Percentiles rank a stretch among this genome's conserved stretches.
Evolutionary conservation across 2,329 filamentous ascomycete species (phyloP).

Genomic region (Scopulariopsis brevicaulis): DNA sequence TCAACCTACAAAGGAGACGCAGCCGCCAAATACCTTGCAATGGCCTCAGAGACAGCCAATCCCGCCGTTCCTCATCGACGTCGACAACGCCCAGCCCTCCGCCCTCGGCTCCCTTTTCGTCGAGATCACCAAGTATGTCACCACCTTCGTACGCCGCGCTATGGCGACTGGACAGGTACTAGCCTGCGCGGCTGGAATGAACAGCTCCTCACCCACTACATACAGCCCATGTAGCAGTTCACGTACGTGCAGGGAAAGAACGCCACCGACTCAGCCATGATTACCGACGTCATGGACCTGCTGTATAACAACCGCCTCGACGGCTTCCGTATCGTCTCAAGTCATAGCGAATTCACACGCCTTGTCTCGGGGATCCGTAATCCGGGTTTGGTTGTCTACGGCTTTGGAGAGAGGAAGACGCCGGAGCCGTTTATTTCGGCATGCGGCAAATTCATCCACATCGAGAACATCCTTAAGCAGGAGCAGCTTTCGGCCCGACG

Average conservation of each 20-base stretch:
- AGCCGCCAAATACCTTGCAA: neutral
- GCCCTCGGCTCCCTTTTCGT: slow-evolving; percentile 12
- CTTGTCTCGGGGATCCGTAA: slow-evolving; percentile 20
- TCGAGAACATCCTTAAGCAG: slow-evolving; percentile 9
- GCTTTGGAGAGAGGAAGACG: slow-evolving; percentile 20
- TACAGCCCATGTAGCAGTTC: slow-evolving; percentile 23
- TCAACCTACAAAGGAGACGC: no score
- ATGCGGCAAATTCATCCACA: slow-evolving; percentile 20
- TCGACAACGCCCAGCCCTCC: slow-evolving; percentile 16
- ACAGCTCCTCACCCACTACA: slow-evolving; percentile 17
- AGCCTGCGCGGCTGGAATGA: slow-evolving; percentile 17
- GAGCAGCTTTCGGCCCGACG: slow-evolving; percentile 8
- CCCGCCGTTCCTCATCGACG: slow-evolving; percentile 21
- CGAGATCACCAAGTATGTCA: slow-evolving; percentile 21
- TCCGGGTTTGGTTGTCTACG: slow-evolving; percentile 19
- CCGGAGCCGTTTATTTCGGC: slow-evolving; percentile 18
- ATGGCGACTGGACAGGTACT: slow-evolving; percentile 21
- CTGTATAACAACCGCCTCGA: slow-evolving; percentile 18
- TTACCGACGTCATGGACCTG: slow-evolving; percentile 25
- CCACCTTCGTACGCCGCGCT: slow-evolving; percentile 17
- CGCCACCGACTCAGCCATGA: slow-evolving; percentile 20
- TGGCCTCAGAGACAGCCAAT: slow-evolving; percentile 7
- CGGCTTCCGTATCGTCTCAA: slow-evolving; percentile 21
- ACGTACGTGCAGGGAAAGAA: slow-evolving; percentile 22
- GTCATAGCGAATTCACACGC: slow-evolving; percentile 23